A percentile compares a stretch with the other conserved stretches of the same genome.
Evolutionary conservation across 2,329 filamentous ascomycete species (phyloP).

Genomic region (Aphanocladium album): DNA sequence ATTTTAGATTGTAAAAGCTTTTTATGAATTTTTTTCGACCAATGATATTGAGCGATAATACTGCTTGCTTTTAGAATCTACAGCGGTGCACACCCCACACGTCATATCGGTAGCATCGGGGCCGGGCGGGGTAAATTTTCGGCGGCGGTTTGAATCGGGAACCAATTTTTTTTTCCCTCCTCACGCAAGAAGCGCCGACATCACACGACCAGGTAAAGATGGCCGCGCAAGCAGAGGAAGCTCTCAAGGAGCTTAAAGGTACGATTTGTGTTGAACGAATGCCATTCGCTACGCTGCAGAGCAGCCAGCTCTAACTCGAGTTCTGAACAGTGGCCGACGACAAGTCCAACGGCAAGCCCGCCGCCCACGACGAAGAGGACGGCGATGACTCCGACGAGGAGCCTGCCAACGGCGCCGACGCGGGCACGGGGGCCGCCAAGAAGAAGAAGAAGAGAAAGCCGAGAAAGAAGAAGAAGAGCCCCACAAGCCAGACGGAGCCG

Average conservation of each 20-base stretch:
- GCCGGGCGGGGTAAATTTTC: constrained; percentile 13
- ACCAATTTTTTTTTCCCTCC: constrained; percentile 7
- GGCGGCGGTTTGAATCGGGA: not conserved
- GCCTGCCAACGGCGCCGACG: constrained; percentile 29
- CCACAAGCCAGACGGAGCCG: constrained; percentile 67
- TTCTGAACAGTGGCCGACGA: constrained; percentile 34
- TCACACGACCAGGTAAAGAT: constrained; percentile 27
- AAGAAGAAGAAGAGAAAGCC: constrained; percentile 72
- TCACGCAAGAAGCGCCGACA: constrained; percentile 9
- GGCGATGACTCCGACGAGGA: constrained; percentile 50
- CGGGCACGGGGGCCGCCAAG: constrained; percentile 32
- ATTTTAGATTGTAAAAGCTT: not conserved
- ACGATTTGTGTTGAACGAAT: constrained; percentile 3
- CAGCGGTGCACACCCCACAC: constrained; percentile 3
- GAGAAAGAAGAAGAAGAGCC: constrained; percentile 75
- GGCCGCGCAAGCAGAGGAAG: constrained; percentile 40
- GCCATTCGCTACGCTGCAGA: not conserved
- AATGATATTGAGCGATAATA: not conserved
- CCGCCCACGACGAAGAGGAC: constrained; percentile 44
- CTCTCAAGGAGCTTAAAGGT: constrained; percentile 41
- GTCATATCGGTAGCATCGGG: not conserved
- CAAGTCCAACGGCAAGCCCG: constrained; percentile 35
- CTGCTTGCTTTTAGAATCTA: not conserved
- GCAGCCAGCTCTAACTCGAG: not conserved
- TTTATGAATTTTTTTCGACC: not conserved